Conservation (phyloP, 192 early-diverging fungal species). For the Backusella psychrophila region DNA sequence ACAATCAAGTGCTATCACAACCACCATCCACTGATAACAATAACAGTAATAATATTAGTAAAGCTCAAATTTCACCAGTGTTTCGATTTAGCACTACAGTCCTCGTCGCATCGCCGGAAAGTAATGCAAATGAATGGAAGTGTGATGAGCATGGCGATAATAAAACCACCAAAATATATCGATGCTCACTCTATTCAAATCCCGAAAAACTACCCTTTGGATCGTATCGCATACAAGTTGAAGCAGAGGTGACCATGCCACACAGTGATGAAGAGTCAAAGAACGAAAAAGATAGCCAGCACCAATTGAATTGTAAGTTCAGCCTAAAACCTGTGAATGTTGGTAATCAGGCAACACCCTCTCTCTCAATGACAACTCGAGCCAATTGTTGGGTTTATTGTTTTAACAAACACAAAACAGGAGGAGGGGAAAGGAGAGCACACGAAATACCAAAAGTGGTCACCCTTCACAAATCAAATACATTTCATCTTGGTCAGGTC, state of each 20-base stretch:
- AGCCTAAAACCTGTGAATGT: not conserved
- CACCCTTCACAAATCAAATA: not conserved
- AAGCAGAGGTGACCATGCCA: slow-evolving; percentile 12
- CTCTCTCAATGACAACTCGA: not conserved
- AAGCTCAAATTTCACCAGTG: not conserved
- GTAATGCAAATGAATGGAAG: not conserved
- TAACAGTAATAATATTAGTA: too few relatives aligned
- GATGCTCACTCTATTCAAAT: slow-evolving; percentile 17
- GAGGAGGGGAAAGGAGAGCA: not conserved
- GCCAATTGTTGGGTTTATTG: not conserved
- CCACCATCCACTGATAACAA: not conserved
- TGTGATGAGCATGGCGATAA: not conserved
- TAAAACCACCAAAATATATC: not conserved
- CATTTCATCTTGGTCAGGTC: not conserved
- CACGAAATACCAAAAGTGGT: not conserved
- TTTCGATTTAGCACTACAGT: not conserved
- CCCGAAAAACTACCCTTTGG: slow-evolving; percentile 14
- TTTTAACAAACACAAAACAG: not conserved
- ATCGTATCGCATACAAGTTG: slow-evolving; percentile 12
- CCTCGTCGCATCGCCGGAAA: not conserved
- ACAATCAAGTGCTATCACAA: not conserved
- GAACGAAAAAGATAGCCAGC: not conserved
- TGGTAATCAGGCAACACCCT: not conserved
- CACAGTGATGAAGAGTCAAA: not conserved
- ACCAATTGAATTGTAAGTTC: not conserved